Conservation (phyloP, 2,329 filamentous ascomycete species). For the Microdochium bolleyi region DNA sequence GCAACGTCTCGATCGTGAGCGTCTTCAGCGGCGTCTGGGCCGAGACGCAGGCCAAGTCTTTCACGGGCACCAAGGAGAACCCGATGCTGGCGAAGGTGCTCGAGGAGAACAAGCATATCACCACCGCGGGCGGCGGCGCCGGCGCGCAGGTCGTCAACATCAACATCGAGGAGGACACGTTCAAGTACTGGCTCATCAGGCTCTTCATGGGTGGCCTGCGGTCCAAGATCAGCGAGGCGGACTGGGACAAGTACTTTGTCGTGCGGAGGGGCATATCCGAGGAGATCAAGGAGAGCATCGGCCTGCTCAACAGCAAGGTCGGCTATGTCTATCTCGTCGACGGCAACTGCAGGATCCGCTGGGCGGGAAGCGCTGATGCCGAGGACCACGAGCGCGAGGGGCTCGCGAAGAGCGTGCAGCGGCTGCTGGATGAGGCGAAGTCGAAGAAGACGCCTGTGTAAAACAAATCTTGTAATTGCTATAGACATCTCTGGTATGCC, state of each 20-base stretch:
- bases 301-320: slow-evolving; percentile 79
- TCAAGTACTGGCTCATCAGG: slow-evolving; percentile 54
- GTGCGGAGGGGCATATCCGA: slow-evolving; percentile 50
- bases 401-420: slow-evolving; percentile 55
- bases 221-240: slow-evolving; percentile 36
- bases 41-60: slow-evolving; percentile 68
- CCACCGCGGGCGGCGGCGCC: slow-evolving; percentile 18
- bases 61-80: slow-evolving; percentile 58
- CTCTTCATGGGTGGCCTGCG: slow-evolving; percentile 48
- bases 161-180: slow-evolving; percentile 76
- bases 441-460: slow-evolving; percentile 5
- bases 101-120: slow-evolving; percentile 23
- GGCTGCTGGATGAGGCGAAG: slow-evolving; percentile 50
- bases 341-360: slow-evolving; percentile 78
- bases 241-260: slow-evolving; percentile 55
- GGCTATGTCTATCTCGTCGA: slow-evolving; percentile 93
- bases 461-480: background rate
- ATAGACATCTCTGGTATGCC: too few relatives aligned
- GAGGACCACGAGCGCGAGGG: slow-evolving; percentile 58
- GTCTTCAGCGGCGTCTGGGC: slow-evolving; percentile 84
- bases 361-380: slow-evolving; percentile 76
- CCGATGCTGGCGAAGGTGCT: slow-evolving; percentile 59
- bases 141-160: slow-evolving; percentile 72
- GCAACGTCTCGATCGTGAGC: slow-evolving; percentile 69
- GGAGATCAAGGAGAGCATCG: slow-evolving; percentile 54